These are phyloP conservation scores for Xylariaceae sp. DNA, from an alignment of 2,329 filamentous ascomycete genomes.

Conservation along the genomic window DNA sequence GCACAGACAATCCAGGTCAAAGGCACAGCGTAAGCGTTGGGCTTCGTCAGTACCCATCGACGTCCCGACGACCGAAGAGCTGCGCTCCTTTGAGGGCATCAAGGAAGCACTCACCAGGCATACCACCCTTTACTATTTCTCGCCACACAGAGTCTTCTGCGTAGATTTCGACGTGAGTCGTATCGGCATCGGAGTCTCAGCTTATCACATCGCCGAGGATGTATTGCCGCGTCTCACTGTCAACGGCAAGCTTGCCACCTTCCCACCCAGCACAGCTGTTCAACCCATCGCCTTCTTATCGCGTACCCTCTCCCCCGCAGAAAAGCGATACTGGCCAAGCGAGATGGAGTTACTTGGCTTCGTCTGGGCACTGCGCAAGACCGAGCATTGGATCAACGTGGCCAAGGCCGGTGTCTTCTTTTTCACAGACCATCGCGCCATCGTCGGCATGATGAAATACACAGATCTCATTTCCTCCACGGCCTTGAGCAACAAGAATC, in stretches of 20 bases:
- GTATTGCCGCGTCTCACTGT: background rate
- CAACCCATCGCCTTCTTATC: background rate
- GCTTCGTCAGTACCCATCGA: background rate
- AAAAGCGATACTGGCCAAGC: conserved; percentile 1
- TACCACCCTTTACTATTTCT: background rate
- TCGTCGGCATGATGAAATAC: conserved; percentile 7
- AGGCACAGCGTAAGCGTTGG: background rate
- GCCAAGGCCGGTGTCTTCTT: background rate
- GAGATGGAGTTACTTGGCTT: conserved; percentile 8
- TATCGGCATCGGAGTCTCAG: background rate
- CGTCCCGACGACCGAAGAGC: background rate
- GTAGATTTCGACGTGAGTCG: background rate
- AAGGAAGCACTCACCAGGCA: background rate
- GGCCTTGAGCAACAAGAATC: conserved; percentile 7
- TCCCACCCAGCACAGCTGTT: background rate
- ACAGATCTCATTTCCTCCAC: conserved; percentile 8
- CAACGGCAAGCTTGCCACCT: background rate
- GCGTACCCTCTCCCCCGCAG: background rate
- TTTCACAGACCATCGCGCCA: conserved; percentile 7
- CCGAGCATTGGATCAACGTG: conserved; percentile 2
- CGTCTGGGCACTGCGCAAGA: conserved; percentile 8
- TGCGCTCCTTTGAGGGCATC: background rate
- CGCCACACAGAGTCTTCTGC: background rate
- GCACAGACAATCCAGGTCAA: background rate
- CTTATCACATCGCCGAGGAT: background rate